Base-by-base conservation (phyloP, 2,329 filamentous ascomycete genomes). In the Lecanicillium sp. region DNA sequence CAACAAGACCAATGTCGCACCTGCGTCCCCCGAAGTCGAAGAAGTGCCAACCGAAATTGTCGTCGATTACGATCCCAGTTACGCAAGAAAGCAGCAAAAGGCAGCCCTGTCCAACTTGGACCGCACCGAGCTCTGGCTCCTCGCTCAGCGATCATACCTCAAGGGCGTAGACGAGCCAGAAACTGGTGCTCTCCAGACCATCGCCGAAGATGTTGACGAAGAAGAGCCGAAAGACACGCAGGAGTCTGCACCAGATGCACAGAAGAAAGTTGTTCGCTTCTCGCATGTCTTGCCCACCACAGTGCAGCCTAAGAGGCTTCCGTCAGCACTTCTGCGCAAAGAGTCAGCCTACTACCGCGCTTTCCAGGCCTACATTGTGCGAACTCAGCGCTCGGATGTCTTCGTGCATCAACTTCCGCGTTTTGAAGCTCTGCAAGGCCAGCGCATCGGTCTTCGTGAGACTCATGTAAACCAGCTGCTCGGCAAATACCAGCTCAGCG, bases 311-410 rank as follows among this genome's bases (percentile, higher is more conserved):
- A 72, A 72, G 56, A 67, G 66, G 29, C 67, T 81, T 15, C 77
- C 77, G 9, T 68, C 75, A 48, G 69, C 75, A 66, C 66, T 83
- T 24, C 49, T 65, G 20, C 73, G 72, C 49, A 72, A 78, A 60
- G 87, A 93, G 59, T 84, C 85, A 3, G 86, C 90, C 5, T 96
- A 95, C 67, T 91, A 90, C 69, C 84, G 87, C 52, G 89, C 89
- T 9, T 96, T 95, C 64, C 83, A 89, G 56, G 82, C 85, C 60
- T 78, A 87, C 55, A 71, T 83, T 38, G 77, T 86, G 50, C 79
- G 79, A 26, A 81, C 80, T 12, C 81, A 79, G 49, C 73, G 75
- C 45, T 71, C 75, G 15, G 93, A 97, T 64, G 82, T 84, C 9
- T 95, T 95, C 62, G 78, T 95, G 47, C 87, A 95, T 64, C 85